Conservation (phyloP, 768 basidiomycete genomes). For the Leccinum longicurvipes region DNA sequence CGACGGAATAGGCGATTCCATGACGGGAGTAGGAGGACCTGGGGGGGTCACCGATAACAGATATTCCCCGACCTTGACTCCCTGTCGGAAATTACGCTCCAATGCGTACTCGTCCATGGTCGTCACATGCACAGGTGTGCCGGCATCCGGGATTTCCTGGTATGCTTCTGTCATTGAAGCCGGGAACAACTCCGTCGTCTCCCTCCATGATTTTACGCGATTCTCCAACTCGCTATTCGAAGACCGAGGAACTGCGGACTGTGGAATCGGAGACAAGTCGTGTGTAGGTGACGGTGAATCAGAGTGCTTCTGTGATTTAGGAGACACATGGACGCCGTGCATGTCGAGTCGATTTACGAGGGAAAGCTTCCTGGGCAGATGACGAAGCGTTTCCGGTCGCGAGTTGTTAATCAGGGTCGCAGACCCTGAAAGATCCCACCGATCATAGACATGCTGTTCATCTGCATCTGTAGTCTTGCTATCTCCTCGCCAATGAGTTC, state of each 20-base stretch:
- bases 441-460: constrained; percentile 37
- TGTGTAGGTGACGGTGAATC: constrained; percentile 25
- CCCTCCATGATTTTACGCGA: constrained; percentile 67
- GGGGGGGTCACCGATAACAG: constrained; percentile 63
- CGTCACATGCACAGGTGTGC: constrained; percentile 12
- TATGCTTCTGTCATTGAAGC: constrained; percentile 41
- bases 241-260: constrained; percentile 55
- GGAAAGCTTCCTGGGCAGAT: constrained; percentile 64
- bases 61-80: constrained; percentile 53
- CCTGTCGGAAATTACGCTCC: constrained; percentile 1
- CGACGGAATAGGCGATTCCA: constrained; percentile 39
- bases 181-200: constrained; percentile 48
- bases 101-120: constrained; percentile 26
- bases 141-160: constrained; percentile 12
- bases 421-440: constrained; percentile 25
- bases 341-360: constrained; percentile 63
- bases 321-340: constrained; percentile 36
- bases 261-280: constrained; percentile 56
- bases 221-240: constrained; percentile 51
- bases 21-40: constrained; percentile 49
- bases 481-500: constrained; percentile 45
- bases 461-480: constrained; percentile 48
- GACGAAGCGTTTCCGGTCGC: constrained; percentile 38
- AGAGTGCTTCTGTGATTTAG: constrained; percentile 17
- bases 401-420: constrained; percentile 11